Conservation (phyloP, 139 green algal genomes). For the Gonium pectorale region DNA sequence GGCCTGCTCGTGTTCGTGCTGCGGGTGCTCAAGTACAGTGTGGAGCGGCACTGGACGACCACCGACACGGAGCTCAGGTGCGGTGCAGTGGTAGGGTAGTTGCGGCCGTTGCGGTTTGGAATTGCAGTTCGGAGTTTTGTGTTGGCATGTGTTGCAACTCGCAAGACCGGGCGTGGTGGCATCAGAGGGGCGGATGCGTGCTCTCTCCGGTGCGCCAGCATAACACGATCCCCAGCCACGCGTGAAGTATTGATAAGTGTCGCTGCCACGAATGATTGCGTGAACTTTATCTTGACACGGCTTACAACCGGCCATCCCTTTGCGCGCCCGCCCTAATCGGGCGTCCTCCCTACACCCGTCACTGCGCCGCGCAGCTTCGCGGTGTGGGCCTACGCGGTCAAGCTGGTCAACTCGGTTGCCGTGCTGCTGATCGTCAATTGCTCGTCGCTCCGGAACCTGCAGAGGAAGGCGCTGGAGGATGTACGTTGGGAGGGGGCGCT, state of each 20-base stretch:
- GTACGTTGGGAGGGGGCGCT: neutral
- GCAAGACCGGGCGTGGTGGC: no score
- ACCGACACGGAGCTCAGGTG: conserved; percentile 41
- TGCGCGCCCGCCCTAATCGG: neutral
- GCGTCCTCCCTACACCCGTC: no score
- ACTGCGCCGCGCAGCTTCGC: conserved; percentile 5
- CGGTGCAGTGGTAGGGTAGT: neutral
- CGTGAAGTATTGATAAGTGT: no score
- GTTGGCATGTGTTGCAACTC: no score
- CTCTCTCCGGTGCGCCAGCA: no score
- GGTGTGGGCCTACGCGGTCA: conserved; percentile 29
- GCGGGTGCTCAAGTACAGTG: conserved; percentile 37
- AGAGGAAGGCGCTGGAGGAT: conserved; percentile 3
- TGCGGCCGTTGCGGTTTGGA: no score
- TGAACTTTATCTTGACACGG: no score
- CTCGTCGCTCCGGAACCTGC: conserved; percentile 8
- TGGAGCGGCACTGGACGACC: conserved; percentile 62
- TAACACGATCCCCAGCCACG: no score
- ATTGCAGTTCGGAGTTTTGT: no score
- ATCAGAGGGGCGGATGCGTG: no score
- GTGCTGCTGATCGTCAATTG: conserved; percentile 40
- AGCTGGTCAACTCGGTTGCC: conserved; percentile 34
- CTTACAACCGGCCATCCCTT: no score
- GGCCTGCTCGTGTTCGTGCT: conserved; percentile 47
- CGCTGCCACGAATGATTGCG: no score